These are phyloP conservation scores for Metschnikowia baotianmanensis DNA, from an alignment of 805 yeast genomes.

Conservation along the genomic window DNA sequence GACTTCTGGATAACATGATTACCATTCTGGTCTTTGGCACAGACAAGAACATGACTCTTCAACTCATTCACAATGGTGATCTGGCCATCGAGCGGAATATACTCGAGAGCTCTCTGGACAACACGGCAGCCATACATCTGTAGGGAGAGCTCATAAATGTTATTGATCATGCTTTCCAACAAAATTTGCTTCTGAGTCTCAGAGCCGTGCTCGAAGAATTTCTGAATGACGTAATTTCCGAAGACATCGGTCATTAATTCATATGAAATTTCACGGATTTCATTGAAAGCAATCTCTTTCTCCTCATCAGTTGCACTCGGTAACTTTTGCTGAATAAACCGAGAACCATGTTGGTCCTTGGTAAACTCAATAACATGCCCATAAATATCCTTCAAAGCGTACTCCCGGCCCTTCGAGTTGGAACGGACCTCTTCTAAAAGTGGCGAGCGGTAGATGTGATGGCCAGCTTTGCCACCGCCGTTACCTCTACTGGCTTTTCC, in stretches of 20 bases:
- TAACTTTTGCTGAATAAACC: conserved; percentile 90
- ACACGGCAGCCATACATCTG: conserved; percentile 99
- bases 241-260: conserved; percentile 94
- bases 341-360: conserved; percentile 95
- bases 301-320: conserved; percentile 63
- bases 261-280: conserved; percentile 68
- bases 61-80: conserved; percentile 68
- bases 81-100: conserved; percentile 62
- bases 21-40: conserved; percentile 89
- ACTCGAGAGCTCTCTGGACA: conserved; percentile 89
- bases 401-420: conserved; percentile 55
- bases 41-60: conserved; percentile 55
- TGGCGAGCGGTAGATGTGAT: conserved; percentile 69
- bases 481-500: conserved; percentile 15
- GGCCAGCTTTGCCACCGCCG: conserved; percentile 24
- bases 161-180: conserved; percentile 69
- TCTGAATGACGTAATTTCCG: conserved; percentile 96
- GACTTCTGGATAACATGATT: conserved; percentile 97
- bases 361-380: conserved; percentile 91
- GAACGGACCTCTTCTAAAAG: conserved; percentile 81
- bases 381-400: conserved; percentile 66
- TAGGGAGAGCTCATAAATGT: conserved; percentile 69
- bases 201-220: conserved; percentile 82
- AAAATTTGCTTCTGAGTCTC: conserved; percentile 65
- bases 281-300: conserved; percentile 79